Base-by-base conservation (phyloP, 176 grass and related monocot species). In the Oryza meridionalis region DNA sequence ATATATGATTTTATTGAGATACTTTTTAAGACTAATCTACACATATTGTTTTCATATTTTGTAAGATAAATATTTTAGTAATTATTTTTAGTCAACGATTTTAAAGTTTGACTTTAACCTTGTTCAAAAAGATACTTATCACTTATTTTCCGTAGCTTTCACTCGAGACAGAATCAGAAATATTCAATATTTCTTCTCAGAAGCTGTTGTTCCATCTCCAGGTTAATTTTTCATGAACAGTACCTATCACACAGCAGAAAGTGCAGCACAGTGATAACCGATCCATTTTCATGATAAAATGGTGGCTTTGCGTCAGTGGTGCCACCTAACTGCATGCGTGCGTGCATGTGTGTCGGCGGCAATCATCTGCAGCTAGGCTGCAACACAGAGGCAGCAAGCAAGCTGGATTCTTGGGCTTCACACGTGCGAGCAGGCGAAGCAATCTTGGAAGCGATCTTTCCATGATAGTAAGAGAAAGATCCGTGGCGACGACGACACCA, bases 381-480 rank as follows among this genome's bases (percentile, higher is more conserved):
- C 53, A n/a, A 19, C 58, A 27, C 26, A 24, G 58, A 2, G 51
- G 16, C 50, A 69, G 44, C 50, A 69, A 26, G 51, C 72, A 75
- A 61, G 29, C 76, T 73, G 76, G 62, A 47, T 78, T 42, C 69
- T 46, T 53, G 44, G 19, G 25, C 50, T 12, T 38, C 67, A 13
- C 84, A 85, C 76, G 66, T 64, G 84, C 42, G 31, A 69, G 47
- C 37, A 7, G 65, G 68, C 43, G 76, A 76, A 68, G 73, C 77
- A 83, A 88, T 74, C 85, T 93, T 86, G n/a, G 69, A 88, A 85
- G 88, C 72, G 75, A 88, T 86, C 79, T 87, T 77, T 91, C 82
- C 83, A 81, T 94, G 75, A 81, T 94, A 70, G 89, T 84, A 31
- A 31, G 31, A 75, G 27, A 87, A 81, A 76, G 85, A 87, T 81